Percentiles rank a stretch among this genome's conserved stretches.
Evolutionary conservation across 306 rosid genomes (phyloP).

Genomic region (Hippophae gyantsensis): DNA sequence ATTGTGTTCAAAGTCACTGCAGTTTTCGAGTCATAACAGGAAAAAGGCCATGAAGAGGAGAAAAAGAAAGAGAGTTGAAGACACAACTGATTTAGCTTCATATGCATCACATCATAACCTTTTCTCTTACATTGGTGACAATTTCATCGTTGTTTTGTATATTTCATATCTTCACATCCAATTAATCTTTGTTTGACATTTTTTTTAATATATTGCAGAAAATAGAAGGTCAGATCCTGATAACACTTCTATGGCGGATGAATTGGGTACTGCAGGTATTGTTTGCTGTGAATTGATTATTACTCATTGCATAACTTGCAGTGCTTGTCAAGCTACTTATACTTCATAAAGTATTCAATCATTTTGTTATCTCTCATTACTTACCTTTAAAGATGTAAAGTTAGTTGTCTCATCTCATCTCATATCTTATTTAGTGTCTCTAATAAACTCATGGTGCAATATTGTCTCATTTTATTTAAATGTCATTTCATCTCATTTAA

Average conservation of each 20-base stretch:
- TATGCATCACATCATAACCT: slow-evolving; percentile 61
- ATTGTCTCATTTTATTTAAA: no score
- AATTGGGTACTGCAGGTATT: slow-evolving; percentile 60
- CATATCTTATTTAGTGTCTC: no score
- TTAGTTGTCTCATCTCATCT: no score
- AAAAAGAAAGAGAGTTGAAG: slow-evolving; percentile 71
- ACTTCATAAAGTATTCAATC: background rate
- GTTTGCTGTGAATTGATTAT: slow-evolving; percentile 8
- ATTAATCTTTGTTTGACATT: slow-evolving; percentile 1
- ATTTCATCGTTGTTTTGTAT: slow-evolving; percentile 7
- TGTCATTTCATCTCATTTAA: no score
- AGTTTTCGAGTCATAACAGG: slow-evolving; percentile 36
- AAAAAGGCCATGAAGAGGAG: slow-evolving; percentile 49
- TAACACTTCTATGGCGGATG: slow-evolving; percentile 34
- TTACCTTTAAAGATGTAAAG: background rate
- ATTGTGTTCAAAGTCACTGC: slow-evolving; percentile 58
- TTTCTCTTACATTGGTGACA: slow-evolving; percentile 72
- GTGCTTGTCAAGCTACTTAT: slow-evolving; percentile 17
- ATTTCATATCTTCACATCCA: slow-evolving; percentile 5
- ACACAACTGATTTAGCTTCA: slow-evolving; percentile 48
- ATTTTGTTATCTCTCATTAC: background rate
- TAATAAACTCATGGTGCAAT: no score
- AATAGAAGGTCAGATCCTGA: slow-evolving; percentile 58
- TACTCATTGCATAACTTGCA: slow-evolving; percentile 6
- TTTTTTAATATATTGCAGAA: slow-evolving; percentile 41